Conservation (phyloP, 768 basidiomycete species). For the Pisolithus albus region DNA sequence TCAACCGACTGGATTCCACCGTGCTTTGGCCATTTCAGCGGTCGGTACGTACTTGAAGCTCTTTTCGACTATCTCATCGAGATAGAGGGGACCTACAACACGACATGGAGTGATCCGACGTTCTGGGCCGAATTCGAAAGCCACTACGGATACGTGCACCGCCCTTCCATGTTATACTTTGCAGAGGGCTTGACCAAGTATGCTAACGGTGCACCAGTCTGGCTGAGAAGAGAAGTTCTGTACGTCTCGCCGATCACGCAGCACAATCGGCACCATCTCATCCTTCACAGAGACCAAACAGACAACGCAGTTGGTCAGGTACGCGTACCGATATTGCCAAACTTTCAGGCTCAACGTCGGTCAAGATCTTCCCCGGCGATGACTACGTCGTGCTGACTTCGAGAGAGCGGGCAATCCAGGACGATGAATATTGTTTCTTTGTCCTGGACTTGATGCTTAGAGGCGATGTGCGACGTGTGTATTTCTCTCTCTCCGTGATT, state of each 20-base stretch:
- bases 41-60: constrained; percentile 82
- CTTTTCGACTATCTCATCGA: constrained; percentile 92
- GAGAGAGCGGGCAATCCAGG: no score
- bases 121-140: constrained; percentile 91
- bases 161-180: constrained; percentile 86
- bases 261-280: constrained; percentile 1
- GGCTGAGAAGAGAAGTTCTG: constrained; percentile 96
- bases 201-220: constrained; percentile 91
- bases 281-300: constrained; percentile 75
- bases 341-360: constrained; percentile 3
- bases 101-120: constrained; percentile 77
- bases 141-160: constrained; percentile 89
- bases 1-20: constrained; percentile 51
- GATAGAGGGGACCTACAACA: constrained; percentile 84
- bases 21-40: constrained; percentile 68
- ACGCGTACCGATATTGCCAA: constrained; percentile 8
- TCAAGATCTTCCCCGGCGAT: constrained; percentile 54
- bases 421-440: no score
- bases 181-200: constrained; percentile 87
- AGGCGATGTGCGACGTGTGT: no score
- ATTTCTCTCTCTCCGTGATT: no score
- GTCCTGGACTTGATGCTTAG: no score
- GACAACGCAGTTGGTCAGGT: constrained; percentile 98
- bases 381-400: no score
- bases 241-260: constrained; percentile 29